Evolutionary conservation across 495 filamentous ascomycete genomes (phyloP).

Genomic region (Xylaria cubensis): DNA sequence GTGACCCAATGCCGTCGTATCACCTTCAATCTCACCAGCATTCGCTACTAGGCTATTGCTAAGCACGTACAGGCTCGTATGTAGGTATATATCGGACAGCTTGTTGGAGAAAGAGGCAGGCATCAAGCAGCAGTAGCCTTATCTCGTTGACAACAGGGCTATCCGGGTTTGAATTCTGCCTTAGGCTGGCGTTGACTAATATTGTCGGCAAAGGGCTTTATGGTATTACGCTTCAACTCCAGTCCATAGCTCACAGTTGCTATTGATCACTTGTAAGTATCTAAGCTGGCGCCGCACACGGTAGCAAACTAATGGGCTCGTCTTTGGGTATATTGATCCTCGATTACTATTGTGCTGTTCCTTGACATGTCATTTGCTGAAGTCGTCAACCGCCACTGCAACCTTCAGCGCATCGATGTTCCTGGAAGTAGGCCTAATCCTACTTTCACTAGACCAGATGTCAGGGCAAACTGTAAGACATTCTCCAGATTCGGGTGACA

Average conservation of each 20-base stretch:
- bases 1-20: conserved; percentile 5
- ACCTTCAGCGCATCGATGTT: conserved; percentile 13
- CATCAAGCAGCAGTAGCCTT: neutral
- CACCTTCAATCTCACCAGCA: neutral
- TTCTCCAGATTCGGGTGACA: neutral
- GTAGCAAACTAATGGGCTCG: neutral
- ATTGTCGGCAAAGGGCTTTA: neutral
- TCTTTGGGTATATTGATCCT: neutral
- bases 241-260: neutral
- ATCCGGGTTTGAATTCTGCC: neutral
- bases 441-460: neutral
- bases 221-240: neutral
- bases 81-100: neutral
- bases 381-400: conserved; percentile 16
- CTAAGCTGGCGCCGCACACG: neutral
- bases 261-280: neutral
- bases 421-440: neutral
- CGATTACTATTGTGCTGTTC: neutral
- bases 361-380: neutral
- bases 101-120: neutral
- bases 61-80: conserved; percentile 1
- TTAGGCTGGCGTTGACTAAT: conserved; percentile 9
- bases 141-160: conserved; percentile 5
- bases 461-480: conserved; percentile 1
- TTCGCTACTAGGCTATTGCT: neutral